Percentiles rank a stretch among this genome's conserved stretches.
Evolutionary conservation across 2,329 filamentous ascomycete genomes (phyloP).

Genomic region (Cryphonectria carpinicola): DNA sequence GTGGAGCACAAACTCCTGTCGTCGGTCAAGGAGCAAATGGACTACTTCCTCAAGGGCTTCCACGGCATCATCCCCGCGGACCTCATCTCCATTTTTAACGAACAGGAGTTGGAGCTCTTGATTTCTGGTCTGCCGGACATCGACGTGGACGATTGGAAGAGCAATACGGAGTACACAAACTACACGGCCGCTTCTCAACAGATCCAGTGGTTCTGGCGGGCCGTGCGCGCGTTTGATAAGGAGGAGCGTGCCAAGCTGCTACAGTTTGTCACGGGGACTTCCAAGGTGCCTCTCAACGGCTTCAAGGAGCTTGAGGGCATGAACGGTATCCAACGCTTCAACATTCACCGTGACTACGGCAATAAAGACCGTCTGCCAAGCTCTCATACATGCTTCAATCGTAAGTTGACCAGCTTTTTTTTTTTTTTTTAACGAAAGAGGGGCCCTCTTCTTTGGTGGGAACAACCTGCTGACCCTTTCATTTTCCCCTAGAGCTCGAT

Average conservation of each 20-base stretch:
- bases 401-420: slow-evolving; percentile 64
- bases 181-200: slow-evolving; percentile 93
- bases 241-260: slow-evolving; percentile 96
- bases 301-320: slow-evolving; percentile 99
- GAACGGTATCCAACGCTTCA: slow-evolving; percentile 98
- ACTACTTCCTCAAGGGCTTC: slow-evolving; percentile 91
- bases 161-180: slow-evolving; percentile 98
- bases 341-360: slow-evolving; percentile 97
- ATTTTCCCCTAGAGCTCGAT: slow-evolving; percentile 75
- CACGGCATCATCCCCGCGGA: slow-evolving; percentile 97
- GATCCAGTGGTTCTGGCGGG: slow-evolving; percentile 99
- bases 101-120: slow-evolving; percentile 93
- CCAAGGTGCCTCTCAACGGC: slow-evolving; percentile 96
- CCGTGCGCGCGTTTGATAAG: slow-evolving; percentile 95
- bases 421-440: not conserved
- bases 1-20: slow-evolving; percentile 92
- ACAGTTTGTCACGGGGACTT: slow-evolving; percentile 97
- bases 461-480: slow-evolving; percentile 16
- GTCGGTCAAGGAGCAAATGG: slow-evolving; percentile 92
- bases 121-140: slow-evolving; percentile 98
- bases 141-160: slow-evolving; percentile 98
- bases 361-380: slow-evolving; percentile 94
- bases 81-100: slow-evolving; percentile 95
- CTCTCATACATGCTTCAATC: slow-evolving; percentile 99
- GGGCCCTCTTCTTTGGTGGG: not conserved